Conservation (phyloP, 192 early-diverging fungal genomes). For the Coemansia guatemalensis region DNA sequence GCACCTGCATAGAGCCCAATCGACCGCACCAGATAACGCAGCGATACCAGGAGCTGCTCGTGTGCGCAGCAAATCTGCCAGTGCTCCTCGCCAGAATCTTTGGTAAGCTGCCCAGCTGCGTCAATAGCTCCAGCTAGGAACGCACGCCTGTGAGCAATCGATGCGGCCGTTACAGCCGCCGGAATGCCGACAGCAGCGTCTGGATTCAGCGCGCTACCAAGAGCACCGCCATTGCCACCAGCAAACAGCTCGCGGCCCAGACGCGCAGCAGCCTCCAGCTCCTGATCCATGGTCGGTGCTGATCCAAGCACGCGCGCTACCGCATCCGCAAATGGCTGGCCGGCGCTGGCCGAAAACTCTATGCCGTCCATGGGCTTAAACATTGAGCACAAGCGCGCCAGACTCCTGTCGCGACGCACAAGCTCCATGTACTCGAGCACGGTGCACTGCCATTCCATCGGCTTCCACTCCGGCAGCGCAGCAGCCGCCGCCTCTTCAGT, state of each 20-base stretch:
- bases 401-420: slow-evolving; percentile 12
- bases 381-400: slow-evolving; percentile 32
- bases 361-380: slow-evolving; percentile 36
- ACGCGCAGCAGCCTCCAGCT: slow-evolving; percentile 24
- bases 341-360: slow-evolving; percentile 30
- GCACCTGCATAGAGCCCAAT: slow-evolving; percentile 29
- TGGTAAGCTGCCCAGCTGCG: slow-evolving; percentile 4
- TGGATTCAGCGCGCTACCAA: neutral
- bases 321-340: slow-evolving; percentile 19
- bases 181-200: slow-evolving; percentile 11
- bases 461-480: slow-evolving; percentile 24
- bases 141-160: slow-evolving; percentile 28
- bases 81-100: slow-evolving; percentile 4
- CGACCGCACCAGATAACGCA: slow-evolving; percentile 37
- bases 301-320: slow-evolving; percentile 16
- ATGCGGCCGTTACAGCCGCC: slow-evolving; percentile 29
- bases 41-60: slow-evolving; percentile 12
- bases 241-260: slow-evolving; percentile 41
- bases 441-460: slow-evolving; percentile 42
- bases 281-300: slow-evolving; percentile 6
- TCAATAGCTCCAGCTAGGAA: slow-evolving; percentile 46
- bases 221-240: neutral
- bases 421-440: slow-evolving; percentile 45
- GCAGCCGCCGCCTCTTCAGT: slow-evolving; percentile 28
- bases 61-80: slow-evolving; percentile 16